These are phyloP conservation scores for Kodamaea anthophila DNA, from an alignment of 1,139 yeast species.

Conservation along the genomic window DNA sequence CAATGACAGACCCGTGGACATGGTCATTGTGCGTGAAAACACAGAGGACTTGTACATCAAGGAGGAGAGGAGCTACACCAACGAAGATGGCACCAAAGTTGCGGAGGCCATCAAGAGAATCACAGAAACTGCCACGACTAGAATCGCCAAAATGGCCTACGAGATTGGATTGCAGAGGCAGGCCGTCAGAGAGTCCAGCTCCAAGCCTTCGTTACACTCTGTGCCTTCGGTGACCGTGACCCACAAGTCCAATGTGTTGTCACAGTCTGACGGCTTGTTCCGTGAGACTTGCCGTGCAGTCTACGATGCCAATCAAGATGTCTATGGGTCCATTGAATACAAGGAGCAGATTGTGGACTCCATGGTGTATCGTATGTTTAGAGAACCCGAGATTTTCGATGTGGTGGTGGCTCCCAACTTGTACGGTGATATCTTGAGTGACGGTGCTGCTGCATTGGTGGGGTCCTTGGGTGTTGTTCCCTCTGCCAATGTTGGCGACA, in stretches of 20 bases:
- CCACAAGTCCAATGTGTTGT: slow-evolving; percentile 92
- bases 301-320: slow-evolving; percentile 58
- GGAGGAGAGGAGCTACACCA: slow-evolving; percentile 72
- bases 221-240: slow-evolving; percentile 81
- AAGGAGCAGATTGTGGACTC: slow-evolving; percentile 98
- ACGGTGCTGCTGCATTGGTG: slow-evolving; percentile 98
- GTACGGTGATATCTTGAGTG: slow-evolving; percentile 94
- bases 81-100: slow-evolving; percentile 64
- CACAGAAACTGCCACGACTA: slow-evolving; percentile 76
- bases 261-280: slow-evolving; percentile 91
- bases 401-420: slow-evolving; percentile 98
- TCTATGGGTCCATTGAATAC: slow-evolving; percentile 53
- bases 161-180: slow-evolving; percentile 92
- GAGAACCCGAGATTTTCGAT: slow-evolving; percentile 95
- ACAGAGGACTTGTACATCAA: slow-evolving; percentile 95
- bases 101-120: slow-evolving; percentile 98
- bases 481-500: slow-evolving; percentile 94
- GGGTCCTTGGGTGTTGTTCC: slow-evolving; percentile 98
- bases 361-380: slow-evolving; percentile 97
- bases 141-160: slow-evolving; percentile 85
- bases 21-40: slow-evolving; percentile 97
- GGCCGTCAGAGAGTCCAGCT: slow-evolving; percentile 60
- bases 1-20: slow-evolving; percentile 80
- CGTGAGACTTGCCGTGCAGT: slow-evolving; percentile 82
- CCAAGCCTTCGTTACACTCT: slow-evolving; percentile 35